Conservation (phyloP, 176 grass and related monocot genomes). For the Dendrocalamus sinicus region DNA sequence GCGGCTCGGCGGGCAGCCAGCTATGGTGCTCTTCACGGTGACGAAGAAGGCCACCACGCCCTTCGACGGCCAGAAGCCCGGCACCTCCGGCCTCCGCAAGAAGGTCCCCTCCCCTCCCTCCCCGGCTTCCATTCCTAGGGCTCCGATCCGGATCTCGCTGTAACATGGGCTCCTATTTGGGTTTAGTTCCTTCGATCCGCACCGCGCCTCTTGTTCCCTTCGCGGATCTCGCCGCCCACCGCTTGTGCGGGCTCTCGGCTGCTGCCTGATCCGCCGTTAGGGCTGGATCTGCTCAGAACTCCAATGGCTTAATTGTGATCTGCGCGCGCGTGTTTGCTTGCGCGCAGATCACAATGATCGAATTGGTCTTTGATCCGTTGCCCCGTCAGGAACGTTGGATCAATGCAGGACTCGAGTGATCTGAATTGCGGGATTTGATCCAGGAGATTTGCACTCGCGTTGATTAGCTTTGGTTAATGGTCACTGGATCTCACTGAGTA, state of each 20-base stretch:
- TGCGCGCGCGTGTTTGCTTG: not conserved
- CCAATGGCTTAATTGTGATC: not conserved
- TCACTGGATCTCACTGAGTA: conserved; percentile 33
- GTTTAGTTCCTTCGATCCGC: conserved; percentile 29
- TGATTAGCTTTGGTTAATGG: not conserved
- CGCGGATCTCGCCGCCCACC: conserved; percentile 33
- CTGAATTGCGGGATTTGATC: conserved; percentile 22
- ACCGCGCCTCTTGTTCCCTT: not conserved
- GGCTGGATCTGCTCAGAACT: conserved; percentile 28
- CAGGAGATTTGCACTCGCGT: not conserved
- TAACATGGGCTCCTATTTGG: not conserved
- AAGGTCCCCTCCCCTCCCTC: conserved; percentile 53
- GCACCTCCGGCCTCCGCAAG: conserved; percentile 95
- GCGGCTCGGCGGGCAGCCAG: conserved; percentile 4
- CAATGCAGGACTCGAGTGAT: not conserved
- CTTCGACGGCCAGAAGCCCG: conserved; percentile 96
- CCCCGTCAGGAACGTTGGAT: not conserved
- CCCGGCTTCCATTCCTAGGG: not conserved
- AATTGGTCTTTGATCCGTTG: conserved; percentile 9
- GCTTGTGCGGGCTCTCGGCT: not conserved
- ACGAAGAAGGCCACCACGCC: conserved; percentile 71
- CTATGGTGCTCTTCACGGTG: conserved; percentile 66
- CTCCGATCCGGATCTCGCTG: conserved; percentile 21
- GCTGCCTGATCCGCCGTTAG: not conserved
- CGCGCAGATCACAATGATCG: not conserved